Conservation (phyloP, 2,329 filamentous ascomycete genomes). For the Cordyceps fumosorosea region DNA sequence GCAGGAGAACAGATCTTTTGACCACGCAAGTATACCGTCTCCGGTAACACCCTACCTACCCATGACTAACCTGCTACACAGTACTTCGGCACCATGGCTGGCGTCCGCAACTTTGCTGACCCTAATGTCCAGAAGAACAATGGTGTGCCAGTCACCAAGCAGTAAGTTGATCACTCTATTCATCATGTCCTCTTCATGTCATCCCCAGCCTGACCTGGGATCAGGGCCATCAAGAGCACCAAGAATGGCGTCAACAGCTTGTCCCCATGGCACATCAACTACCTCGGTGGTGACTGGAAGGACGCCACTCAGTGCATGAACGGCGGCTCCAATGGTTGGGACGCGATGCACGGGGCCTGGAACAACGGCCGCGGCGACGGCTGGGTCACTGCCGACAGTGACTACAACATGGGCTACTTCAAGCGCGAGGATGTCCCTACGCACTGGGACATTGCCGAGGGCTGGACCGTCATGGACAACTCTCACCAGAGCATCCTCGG, state of each 20-base stretch:
- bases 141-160: constrained; percentile 40
- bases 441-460: constrained; percentile 49
- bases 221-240: constrained; percentile 31
- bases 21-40: constrained; percentile 21
- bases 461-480: constrained; percentile 34
- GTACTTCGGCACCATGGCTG: constrained; percentile 49
- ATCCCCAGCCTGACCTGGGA: neutral
- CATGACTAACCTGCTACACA: constrained; percentile 19
- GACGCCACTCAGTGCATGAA: constrained; percentile 46
- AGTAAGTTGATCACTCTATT: constrained; percentile 28
- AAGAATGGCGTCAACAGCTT: constrained; percentile 36
- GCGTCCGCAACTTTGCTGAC: constrained; percentile 48
- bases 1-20: constrained; percentile 36
- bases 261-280: constrained; percentile 45
- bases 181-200: neutral
- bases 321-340: constrained; percentile 45
- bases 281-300: constrained; percentile 37
- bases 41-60: neutral
- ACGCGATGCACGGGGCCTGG: constrained; percentile 43
- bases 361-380: constrained; percentile 43
- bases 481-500: constrained; percentile 13
- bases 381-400: constrained; percentile 31
- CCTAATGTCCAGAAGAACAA: constrained; percentile 24
- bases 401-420: constrained; percentile 38
- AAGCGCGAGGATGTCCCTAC: constrained; percentile 44